Evolutionary conservation across 2,329 filamentous ascomycete genomes (phyloP).

Genomic region (Xylaria multiplex): DNA sequence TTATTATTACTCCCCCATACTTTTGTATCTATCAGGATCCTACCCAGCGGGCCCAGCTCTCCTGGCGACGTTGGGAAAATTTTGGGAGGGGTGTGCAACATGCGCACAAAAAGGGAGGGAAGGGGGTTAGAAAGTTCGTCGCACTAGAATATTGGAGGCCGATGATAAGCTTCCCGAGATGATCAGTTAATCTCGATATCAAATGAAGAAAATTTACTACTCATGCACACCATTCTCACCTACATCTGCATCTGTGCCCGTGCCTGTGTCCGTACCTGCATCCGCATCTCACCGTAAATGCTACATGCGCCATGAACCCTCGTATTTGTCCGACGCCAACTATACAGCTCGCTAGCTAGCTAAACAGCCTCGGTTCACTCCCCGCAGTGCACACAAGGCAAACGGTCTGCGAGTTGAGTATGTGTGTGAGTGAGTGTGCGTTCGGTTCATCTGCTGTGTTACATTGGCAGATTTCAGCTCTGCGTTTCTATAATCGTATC

Average conservation of each 20-base stretch:
- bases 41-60: neutral
- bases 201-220: conserved; percentile 20
- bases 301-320: neutral
- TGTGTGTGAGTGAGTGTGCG: too few species aligned
- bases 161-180: conserved; percentile 24
- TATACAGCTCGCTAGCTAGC: neutral
- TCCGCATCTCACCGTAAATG: conserved; percentile 14
- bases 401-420: neutral
- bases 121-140: conserved; percentile 18
- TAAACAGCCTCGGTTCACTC: conserved; percentile 7
- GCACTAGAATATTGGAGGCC: conserved; percentile 17
- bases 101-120: conserved; percentile 12
- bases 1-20: neutral
- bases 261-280: too few species aligned
- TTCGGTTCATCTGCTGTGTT: conserved; percentile 9
- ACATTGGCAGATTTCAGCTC: conserved; percentile 24
- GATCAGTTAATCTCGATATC: conserved; percentile 12
- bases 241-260: neutral
- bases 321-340: conserved; percentile 15
- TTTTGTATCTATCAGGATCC: conserved; percentile 17
- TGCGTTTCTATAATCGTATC: conserved; percentile 35
- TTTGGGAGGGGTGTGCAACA: neutral
- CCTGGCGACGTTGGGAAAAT: conserved; percentile 9
- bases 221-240: neutral
- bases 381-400: neutral